Conservation (phyloP, 441 rosid species). For the Gossypium schwendimanii region DNA sequence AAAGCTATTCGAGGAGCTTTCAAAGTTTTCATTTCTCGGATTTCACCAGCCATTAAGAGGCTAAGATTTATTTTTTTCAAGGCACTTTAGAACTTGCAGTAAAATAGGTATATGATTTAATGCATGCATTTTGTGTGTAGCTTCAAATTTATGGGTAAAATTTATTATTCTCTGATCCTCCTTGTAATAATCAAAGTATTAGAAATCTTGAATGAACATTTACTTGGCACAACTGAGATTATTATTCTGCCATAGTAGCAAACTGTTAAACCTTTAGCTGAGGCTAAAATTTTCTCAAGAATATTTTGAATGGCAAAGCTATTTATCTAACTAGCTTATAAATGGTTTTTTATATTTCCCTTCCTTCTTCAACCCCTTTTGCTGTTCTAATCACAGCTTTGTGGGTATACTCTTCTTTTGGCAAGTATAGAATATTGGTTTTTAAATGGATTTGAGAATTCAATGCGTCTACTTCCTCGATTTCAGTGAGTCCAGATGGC, state of each 20-base stretch:
- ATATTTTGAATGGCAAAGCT: neutral
- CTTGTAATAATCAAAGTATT: neutral
- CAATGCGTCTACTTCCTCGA: slow-evolving; percentile 3
- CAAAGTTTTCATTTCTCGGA: neutral
- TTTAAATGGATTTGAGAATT: neutral
- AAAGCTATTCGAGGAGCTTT: neutral
- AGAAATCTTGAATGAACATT: neutral
- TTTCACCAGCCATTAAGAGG: neutral
- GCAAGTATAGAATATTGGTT: neutral
- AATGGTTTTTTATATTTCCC: neutral
- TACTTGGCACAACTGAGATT: neutral
- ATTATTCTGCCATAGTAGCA: neutral
- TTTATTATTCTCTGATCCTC: neutral
- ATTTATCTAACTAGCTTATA: neutral
- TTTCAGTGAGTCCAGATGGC: slow-evolving; percentile 86
- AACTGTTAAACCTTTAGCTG: neutral
- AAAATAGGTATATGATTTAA: neutral
- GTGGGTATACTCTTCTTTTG: no score
- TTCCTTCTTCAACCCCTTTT: neutral
- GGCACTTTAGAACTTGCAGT: neutral
- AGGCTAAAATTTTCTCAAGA: neutral
- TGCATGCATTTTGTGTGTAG: neutral
- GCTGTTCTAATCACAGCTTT: no score
- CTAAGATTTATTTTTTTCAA: neutral
- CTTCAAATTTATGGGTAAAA: neutral